Percentiles rank a stretch among this genome's conserved stretches.
phyloP scores from a whole-genome alignment of 176 grass and related monocot genomes.

The Themeda triandra region DNA sequence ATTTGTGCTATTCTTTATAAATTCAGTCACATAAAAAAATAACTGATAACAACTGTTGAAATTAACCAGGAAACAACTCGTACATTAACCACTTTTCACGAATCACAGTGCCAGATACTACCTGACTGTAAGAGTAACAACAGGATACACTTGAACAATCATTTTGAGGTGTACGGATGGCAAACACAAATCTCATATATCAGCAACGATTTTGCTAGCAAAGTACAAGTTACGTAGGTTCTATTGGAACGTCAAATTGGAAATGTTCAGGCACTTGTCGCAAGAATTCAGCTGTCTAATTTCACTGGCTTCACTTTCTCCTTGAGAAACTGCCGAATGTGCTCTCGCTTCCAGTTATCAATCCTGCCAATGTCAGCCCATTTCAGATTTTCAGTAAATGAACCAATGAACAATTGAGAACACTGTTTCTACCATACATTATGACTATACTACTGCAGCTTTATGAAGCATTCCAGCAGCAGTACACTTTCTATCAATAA shows the following conservation, averaged over 20 bases:
- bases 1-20: neutral
- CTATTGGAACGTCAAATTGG: neutral
- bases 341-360: slow-evolving; percentile 96
- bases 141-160: neutral
- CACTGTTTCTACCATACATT: neutral
- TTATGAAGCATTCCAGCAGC: neutral
- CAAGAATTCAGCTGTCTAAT: slow-evolving; percentile 29
- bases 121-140: neutral
- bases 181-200: neutral
- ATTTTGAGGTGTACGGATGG: neutral
- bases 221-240: neutral
- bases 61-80: neutral
- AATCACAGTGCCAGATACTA: neutral
- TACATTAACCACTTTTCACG: neutral
- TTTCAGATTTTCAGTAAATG: slow-evolving; percentile 17
- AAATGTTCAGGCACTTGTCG: neutral
- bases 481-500: neutral
- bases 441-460: neutral
- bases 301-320: slow-evolving; percentile 76
- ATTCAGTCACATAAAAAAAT: neutral
- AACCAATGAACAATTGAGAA: neutral
- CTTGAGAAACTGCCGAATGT: slow-evolving; percentile 81
- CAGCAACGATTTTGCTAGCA: neutral
- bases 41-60: neutral
- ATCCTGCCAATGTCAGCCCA: slow-evolving; percentile 56